These are phyloP conservation scores for Leptographium galeiforme DNA, from an alignment of 2,329 filamentous ascomycete genomes.

Conservation along the genomic window DNA sequence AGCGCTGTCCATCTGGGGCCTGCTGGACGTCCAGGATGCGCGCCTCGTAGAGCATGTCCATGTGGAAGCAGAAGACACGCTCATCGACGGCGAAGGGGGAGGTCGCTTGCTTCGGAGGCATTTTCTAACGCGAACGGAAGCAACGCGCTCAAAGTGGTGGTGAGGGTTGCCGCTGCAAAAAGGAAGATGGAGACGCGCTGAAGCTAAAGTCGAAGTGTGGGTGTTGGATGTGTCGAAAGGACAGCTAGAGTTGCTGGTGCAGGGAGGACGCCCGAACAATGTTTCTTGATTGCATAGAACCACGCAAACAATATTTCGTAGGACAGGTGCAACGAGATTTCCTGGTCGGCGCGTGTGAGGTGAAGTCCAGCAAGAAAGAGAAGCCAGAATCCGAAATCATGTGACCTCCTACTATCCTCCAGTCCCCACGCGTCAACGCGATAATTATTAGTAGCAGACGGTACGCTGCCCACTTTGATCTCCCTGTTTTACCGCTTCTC, in stretches of 20 bases:
- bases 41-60: constrained; percentile 93
- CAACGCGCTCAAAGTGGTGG: not conserved
- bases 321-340: not conserved
- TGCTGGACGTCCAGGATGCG: constrained; percentile 73
- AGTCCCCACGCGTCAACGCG: not conserved
- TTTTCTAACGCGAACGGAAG: not conserved
- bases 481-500: not conserved
- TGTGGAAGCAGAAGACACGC: constrained; percentile 91
- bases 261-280: not conserved
- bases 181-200: too few relatives aligned
- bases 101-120: constrained; percentile 24
- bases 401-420: too few relatives aligned
- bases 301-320: not conserved
- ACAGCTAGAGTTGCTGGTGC: not conserved
- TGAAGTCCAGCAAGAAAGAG: not conserved
- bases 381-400: too few relatives aligned
- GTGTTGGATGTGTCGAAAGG: too few relatives aligned
- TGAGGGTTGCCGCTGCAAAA: too few relatives aligned
- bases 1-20: constrained; percentile 28
- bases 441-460: not conserved
- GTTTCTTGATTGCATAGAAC: not conserved
- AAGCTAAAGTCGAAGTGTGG: too few relatives aligned
- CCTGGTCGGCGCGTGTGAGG: not conserved
- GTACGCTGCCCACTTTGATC: not conserved
- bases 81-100: constrained; percentile 63